phyloP scores from a whole-genome alignment of 306 rosid species.

The Gastrolobium bilobum region DNA sequence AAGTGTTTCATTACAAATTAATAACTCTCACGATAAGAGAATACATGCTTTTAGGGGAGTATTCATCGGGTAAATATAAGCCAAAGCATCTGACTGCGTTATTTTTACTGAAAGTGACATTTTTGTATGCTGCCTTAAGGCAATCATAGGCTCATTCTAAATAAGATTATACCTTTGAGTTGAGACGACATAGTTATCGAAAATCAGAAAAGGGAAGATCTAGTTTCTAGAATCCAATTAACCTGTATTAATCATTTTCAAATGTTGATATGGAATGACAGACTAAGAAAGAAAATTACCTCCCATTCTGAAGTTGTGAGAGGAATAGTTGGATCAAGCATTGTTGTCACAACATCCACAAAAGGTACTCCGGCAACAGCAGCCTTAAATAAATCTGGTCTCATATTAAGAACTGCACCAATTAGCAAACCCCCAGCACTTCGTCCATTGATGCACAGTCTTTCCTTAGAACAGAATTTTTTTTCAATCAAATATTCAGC shows the following conservation, averaged over 20 bases:
- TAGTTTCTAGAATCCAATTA: constrained; percentile 1
- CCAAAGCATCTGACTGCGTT: background rate
- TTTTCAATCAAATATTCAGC: constrained; percentile 87
- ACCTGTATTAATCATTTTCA: constrained; percentile 23
- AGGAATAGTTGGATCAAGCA: constrained; percentile 98
- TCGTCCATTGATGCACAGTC: constrained; percentile 83
- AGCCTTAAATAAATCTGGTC: constrained; percentile 96
- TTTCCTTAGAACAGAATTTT: constrained; percentile 79
- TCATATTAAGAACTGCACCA: constrained; percentile 97
- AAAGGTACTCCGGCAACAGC: constrained; percentile 97
- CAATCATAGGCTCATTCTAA: constrained; percentile 7
- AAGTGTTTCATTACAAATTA: background rate
- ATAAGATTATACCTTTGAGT: background rate
- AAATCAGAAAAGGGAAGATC: constrained; percentile 16
- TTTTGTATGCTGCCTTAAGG: constrained; percentile 10
- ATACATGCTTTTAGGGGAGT: background rate
- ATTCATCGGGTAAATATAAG: background rate
- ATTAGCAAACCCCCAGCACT: constrained; percentile 97
- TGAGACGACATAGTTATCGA: background rate
- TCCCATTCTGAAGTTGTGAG: constrained; percentile 99
- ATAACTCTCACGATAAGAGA: background rate
- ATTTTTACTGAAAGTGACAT: background rate
- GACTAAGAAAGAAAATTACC: constrained; percentile 58
- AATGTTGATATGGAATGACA: constrained; percentile 24
- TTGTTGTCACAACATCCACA: constrained; percentile 93